Evolutionary conservation across 1,139 yeast species (phyloP).

Genomic region (Kodamaea sp.): DNA sequence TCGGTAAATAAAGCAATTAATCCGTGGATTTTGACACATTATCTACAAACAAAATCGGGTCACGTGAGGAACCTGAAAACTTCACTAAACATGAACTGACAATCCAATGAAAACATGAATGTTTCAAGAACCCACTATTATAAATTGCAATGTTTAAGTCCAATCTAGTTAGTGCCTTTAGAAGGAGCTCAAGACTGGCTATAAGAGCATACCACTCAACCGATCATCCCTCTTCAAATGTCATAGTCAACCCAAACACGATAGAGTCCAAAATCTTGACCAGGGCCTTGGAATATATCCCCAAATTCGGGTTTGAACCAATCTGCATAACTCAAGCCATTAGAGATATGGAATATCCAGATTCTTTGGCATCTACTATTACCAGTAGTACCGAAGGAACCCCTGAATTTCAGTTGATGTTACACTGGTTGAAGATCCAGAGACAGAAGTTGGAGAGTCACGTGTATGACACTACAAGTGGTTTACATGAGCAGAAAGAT

Average conservation of each 20-base stretch:
- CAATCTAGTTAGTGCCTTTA: slow-evolving; percentile 2
- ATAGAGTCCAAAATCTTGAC: slow-evolving; percentile 38
- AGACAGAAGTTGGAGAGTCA: slow-evolving; percentile 35
- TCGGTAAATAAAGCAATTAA: no score
- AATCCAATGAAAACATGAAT: no score
- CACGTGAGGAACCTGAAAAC: no score
- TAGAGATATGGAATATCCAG: slow-evolving; percentile 61
- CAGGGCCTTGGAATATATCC: slow-evolving; percentile 54
- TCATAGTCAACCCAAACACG: slow-evolving; percentile 28
- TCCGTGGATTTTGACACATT: no score
- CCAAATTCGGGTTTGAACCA: slow-evolving; percentile 67
- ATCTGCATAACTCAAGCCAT: slow-evolving; percentile 63
- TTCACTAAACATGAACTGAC: no score
- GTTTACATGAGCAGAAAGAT: slow-evolving; percentile 29
- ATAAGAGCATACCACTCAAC: slow-evolving; percentile 32
- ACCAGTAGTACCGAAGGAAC: slow-evolving; percentile 31
- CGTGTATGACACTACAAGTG: slow-evolving; percentile 27
- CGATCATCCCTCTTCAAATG: slow-evolving; percentile 37
- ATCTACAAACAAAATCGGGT: no score
- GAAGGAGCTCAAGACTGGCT: slow-evolving; percentile 1
- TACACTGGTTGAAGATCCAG: slow-evolving; percentile 41
- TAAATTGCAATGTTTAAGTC: slow-evolving; percentile 11
- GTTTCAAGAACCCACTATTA: no score
- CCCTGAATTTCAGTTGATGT: slow-evolving; percentile 50
- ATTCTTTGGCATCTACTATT: slow-evolving; percentile 65